phyloP scores from a whole-genome alignment of 352 stramenopile species.

The Pythium chondricola region DNA sequence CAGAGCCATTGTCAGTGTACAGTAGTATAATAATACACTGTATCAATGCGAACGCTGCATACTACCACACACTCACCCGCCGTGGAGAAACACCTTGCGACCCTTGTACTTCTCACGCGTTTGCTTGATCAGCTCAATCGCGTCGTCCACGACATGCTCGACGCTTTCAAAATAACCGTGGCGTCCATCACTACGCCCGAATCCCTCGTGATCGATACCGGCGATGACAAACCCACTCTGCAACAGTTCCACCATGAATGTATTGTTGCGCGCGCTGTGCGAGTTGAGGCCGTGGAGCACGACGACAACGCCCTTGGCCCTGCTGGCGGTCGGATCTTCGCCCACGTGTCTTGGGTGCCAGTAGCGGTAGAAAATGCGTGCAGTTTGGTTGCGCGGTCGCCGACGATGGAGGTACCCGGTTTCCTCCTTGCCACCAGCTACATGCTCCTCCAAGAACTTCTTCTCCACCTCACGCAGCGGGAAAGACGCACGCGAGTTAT shows the following conservation, averaged over 20 bases:
- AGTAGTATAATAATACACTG: not conserved
- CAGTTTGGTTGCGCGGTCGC: constrained; percentile 27
- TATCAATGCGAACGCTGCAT: not conserved
- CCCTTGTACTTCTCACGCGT: constrained; percentile 53
- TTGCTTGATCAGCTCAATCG: constrained; percentile 51
- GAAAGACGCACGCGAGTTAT: constrained; percentile 31
- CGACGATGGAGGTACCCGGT: constrained; percentile 36
- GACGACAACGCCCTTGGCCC: constrained; percentile 49
- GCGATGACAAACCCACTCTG: constrained; percentile 58
- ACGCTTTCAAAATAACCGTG: constrained; percentile 74
- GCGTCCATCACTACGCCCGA: constrained; percentile 66
- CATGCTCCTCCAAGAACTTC: constrained; percentile 43
- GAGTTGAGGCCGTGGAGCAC: constrained; percentile 74
- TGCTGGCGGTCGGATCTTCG: constrained; percentile 14
- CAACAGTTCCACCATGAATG: constrained; percentile 66
- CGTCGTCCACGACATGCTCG: constrained; percentile 52
- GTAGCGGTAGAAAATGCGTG: constrained; percentile 67
- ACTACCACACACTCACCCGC: constrained; percentile 30
- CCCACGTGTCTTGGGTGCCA: constrained; percentile 51
- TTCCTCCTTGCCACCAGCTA: constrained; percentile 42
- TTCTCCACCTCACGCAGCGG: constrained; percentile 42
- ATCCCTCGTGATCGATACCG: constrained; percentile 63
- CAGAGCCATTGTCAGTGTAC: constrained; percentile 6
- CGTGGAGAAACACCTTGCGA: constrained; percentile 66
- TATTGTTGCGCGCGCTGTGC: constrained; percentile 72